phyloP scores from a whole-genome alignment of 495 filamentous ascomycete species.

The Aspergillus mulundensis region DNA sequence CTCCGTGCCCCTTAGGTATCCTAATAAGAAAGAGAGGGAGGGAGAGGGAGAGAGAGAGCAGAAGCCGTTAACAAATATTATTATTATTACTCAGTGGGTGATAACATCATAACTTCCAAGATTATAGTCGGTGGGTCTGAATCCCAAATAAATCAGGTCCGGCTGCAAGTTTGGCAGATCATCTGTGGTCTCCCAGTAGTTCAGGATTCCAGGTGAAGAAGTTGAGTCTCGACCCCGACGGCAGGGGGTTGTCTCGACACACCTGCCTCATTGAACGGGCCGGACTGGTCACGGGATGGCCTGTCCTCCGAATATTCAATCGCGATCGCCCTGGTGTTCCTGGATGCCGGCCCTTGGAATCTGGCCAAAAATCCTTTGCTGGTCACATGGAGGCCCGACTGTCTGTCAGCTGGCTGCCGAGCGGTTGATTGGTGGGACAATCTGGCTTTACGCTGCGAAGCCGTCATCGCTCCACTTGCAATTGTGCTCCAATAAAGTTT shows the following conservation, averaged over 20 bases:
- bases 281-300: constrained; percentile 2
- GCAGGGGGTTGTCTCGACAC: constrained; percentile 1
- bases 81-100: neutral
- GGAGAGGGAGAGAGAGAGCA: no score
- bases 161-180: neutral
- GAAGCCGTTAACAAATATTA: no score
- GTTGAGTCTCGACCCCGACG: neutral
- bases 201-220: neutral
- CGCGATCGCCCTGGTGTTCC: neutral
- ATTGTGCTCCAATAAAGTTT: constrained; percentile 16
- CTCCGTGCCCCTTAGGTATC: neutral
- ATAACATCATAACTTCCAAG: constrained; percentile 8
- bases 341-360: neutral
- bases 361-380: constrained; percentile 25
- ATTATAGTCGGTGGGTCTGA: constrained; percentile 5
- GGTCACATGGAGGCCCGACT: constrained; percentile 33
- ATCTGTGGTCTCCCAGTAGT: neutral
- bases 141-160: constrained; percentile 1
- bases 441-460: constrained; percentile 17
- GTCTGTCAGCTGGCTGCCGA: constrained; percentile 19
- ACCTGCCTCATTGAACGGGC: neutral
- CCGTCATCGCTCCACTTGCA: constrained; percentile 28
- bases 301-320: neutral
- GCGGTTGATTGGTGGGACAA: constrained; percentile 36
- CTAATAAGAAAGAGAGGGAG: no score